phyloP scores from a whole-genome alignment of 306 rosid species.

The Senna tora region DNA sequence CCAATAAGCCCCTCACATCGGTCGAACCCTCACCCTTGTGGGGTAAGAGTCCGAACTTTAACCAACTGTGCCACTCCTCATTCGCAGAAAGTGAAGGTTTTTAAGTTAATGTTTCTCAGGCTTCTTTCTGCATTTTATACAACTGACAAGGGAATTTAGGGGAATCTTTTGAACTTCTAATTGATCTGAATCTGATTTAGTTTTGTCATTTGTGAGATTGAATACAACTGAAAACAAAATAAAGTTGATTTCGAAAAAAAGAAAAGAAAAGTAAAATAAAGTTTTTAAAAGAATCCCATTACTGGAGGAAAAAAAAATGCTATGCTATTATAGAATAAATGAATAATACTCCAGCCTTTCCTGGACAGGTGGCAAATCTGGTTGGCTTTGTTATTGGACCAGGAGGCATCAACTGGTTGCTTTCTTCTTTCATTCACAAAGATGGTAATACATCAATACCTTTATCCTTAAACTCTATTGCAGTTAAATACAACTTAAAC shows the following conservation, averaged over 20 bases:
- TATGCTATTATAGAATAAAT: no score
- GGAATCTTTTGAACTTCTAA: background rate
- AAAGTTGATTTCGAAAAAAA: no score
- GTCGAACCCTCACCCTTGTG: no score
- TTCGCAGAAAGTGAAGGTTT: background rate
- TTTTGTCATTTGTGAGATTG: background rate
- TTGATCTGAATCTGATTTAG: background rate
- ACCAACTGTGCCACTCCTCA: no score
- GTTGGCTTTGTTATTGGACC: slow-evolving; percentile 94
- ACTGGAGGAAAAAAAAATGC: background rate
- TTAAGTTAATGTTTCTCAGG: background rate
- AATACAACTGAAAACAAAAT: background rate
- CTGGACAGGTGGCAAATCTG: slow-evolving; percentile 82
- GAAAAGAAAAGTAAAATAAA: no score
- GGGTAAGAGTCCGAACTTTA: no score
- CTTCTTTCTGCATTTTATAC: background rate
- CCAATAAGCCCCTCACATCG: no score
- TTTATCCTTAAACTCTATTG: slow-evolving; percentile 2
- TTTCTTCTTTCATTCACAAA: slow-evolving; percentile 65
- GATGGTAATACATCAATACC: slow-evolving; percentile 61
- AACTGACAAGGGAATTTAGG: background rate
- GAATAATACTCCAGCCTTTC: background rate
- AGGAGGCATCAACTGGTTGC: slow-evolving; percentile 73
- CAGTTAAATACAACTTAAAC: slow-evolving; percentile 5
- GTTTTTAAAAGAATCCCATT: slow-evolving; percentile 9